Evolutionary conservation across 768 basidiomycete species (phyloP).

Genomic region (Rubroboletus satanas): DNA sequence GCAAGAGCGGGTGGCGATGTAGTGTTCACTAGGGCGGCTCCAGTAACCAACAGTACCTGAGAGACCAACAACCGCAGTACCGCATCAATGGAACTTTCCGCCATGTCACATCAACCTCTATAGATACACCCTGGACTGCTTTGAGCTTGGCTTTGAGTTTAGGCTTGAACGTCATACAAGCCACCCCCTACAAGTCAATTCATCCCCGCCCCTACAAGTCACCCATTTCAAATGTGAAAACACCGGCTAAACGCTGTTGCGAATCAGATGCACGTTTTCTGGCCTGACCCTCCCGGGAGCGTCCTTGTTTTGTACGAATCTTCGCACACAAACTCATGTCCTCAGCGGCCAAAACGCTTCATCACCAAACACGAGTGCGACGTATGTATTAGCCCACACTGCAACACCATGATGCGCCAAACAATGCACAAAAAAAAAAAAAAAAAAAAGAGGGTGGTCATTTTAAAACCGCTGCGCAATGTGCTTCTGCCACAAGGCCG

Average conservation of each 20-base stretch:
- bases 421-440: neutral
- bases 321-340: neutral
- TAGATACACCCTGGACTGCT: neutral
- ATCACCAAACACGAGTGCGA: neutral
- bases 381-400: neutral
- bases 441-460: constrained; percentile 1
- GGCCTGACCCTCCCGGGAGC: neutral
- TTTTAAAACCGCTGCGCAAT: neutral
- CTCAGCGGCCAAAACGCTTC: neutral
- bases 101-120: neutral
- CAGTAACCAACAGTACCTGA: neutral
- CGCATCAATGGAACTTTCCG: neutral
- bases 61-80: neutral
- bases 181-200: neutral
- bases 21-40: neutral
- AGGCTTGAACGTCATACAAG: neutral
- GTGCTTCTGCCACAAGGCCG: constrained; percentile 15
- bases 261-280: neutral
- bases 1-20: neutral
- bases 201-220: neutral
- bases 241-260: neutral
- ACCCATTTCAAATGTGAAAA: constrained; percentile 1
- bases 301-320: neutral
- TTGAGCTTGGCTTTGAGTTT: neutral
- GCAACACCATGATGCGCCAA: neutral